Conservation (phyloP, 441 rosid species). For the Dalechampia spathulata region DNA sequence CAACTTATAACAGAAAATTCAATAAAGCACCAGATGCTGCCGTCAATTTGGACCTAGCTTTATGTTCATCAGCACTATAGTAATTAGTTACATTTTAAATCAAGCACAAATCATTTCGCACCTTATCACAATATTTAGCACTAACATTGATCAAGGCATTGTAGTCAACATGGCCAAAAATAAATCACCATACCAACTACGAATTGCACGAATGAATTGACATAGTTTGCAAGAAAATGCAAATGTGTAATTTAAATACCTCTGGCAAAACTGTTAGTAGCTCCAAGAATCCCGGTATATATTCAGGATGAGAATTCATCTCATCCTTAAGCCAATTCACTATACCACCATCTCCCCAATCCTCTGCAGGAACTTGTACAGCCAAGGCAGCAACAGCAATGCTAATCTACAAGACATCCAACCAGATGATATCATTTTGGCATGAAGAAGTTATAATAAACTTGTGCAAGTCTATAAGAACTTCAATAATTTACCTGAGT, state of each 20-base stretch:
- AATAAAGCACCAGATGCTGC: not conserved
- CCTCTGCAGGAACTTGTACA: conserved; percentile 91
- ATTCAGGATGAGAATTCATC: conserved; percentile 91
- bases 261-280: conserved; percentile 93
- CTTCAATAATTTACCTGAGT: conserved; percentile 57
- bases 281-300: conserved; percentile 95
- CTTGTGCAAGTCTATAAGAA: not conserved
- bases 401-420: conserved; percentile 68
- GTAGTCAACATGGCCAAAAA: too few species aligned
- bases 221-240: too few species aligned
- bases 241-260: conserved; percentile 35
- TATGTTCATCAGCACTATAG: not conserved
- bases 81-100: not conserved
- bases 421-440: conserved; percentile 15
- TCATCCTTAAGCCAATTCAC: conserved; percentile 90
- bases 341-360: conserved; percentile 97
- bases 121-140: not conserved
- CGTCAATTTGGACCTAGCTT: not conserved
- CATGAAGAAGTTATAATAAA: conserved; percentile 1
- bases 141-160: not conserved
- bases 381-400: conserved; percentile 98
- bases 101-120: not conserved
- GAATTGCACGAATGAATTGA: too few species aligned
- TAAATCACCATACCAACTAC: too few species aligned
- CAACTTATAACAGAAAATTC: not conserved